Conservation (phyloP, 345 rosid species). For the Viola odorata region DNA sequence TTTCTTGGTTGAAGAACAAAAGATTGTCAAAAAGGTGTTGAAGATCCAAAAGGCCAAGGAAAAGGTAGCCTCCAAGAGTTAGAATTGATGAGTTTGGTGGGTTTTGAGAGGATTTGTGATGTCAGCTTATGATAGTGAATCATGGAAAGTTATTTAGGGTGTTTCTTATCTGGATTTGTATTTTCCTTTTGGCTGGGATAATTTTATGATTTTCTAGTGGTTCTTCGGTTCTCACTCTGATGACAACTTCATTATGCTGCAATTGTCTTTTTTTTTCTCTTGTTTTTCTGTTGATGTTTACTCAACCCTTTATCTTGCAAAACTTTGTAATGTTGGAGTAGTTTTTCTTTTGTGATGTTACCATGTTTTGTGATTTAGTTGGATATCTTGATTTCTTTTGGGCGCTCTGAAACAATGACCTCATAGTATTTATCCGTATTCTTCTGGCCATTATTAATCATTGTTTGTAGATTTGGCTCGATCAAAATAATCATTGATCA, state of each 20-base stretch:
- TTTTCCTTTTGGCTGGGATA: not conserved
- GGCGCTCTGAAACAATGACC: too few relatives aligned
- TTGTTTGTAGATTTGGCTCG: too few relatives aligned
- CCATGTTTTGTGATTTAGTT: too few relatives aligned
- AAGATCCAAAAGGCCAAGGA: constrained; percentile 29
- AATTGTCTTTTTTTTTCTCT: not conserved
- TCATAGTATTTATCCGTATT: too few relatives aligned
- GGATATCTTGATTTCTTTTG: too few relatives aligned
- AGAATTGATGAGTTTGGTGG: not conserved
- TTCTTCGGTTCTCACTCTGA: not conserved
- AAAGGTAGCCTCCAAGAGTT: constrained; percentile 14
- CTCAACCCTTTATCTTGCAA: not conserved
- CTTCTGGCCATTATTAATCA: too few relatives aligned
- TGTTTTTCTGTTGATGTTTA: not conserved
- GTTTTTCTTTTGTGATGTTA: not conserved
- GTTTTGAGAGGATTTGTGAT: not conserved
- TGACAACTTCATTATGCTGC: not conserved
- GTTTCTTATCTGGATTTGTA: not conserved
- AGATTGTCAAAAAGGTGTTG: constrained; percentile 29
- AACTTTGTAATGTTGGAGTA: not conserved
- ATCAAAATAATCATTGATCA: too few relatives aligned
- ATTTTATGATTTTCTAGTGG: not conserved
- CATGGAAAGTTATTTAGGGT: too few relatives aligned
- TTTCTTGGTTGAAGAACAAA: constrained; percentile 26
- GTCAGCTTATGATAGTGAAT: not conserved